Evolutionary conservation across 306 rosid genomes (phyloP).

Genomic region (Corylus americana): DNA sequence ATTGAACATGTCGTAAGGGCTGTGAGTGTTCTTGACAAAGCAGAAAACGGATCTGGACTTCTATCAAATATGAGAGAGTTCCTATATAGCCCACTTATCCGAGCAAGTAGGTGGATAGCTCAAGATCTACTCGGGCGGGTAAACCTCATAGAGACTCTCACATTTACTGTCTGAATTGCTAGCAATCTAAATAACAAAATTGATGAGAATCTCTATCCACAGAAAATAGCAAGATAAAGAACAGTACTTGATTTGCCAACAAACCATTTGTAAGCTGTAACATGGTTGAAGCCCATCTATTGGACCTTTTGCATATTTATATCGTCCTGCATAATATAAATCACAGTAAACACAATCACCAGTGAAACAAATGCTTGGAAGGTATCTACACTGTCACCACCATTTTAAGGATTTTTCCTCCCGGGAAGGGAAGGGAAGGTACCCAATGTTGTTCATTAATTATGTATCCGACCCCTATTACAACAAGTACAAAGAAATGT

Average conservation of each 20-base stretch:
- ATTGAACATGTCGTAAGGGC: not conserved
- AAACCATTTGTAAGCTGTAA: not conserved
- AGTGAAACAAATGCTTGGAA: too few species aligned
- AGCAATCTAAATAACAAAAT: too few species aligned
- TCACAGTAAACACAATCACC: not conserved
- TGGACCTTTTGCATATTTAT: not conserved
- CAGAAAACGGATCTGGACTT: not conserved
- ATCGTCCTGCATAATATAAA: not conserved
- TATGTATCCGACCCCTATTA: not conserved
- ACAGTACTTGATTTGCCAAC: not conserved
- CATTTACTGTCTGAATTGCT: too few species aligned
- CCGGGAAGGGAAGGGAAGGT: too few species aligned
- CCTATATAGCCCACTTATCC: too few species aligned
- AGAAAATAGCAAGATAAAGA: not conserved
- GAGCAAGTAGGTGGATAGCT: too few species aligned
- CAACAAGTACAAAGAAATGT: not conserved
- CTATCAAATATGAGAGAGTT: too few species aligned
- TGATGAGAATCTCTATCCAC: too few species aligned
- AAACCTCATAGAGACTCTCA: too few species aligned
- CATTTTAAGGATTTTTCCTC: too few species aligned
- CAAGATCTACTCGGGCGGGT: too few species aligned
- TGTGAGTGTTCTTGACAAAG: not conserved
- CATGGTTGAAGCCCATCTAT: not conserved
- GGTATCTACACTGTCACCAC: too few species aligned
- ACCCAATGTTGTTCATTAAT: not conserved